Evolutionary conservation across 2,329 filamentous ascomycete genomes (phyloP), one percentile per base, ranked within the genome.

Genomic region (Mycosphaerella arachidis): DNA sequence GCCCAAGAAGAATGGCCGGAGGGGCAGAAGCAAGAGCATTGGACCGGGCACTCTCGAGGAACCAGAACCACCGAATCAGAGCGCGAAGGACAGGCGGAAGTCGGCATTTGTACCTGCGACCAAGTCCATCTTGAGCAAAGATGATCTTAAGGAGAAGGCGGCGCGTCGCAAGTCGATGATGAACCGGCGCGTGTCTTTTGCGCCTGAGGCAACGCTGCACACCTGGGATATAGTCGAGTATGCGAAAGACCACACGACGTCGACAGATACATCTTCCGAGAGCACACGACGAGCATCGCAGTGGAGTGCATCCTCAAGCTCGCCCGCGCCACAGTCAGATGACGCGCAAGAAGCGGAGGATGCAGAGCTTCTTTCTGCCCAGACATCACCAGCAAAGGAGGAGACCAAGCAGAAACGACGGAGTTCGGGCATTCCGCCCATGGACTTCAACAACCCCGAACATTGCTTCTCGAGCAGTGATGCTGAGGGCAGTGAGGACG

Each of bases 201-300:
- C 94, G 4, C 94, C 94, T 1, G 94, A 99, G 76, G 94, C 94
- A 12, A 99, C 94, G 3, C 82, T 99, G 37, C 94, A 99, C 73
- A 99, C 94, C 0, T 97, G 96, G 82, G 92, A 97, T 71, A 92
- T 94, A 33, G 58, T 97, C 48, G 93, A 97, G 71, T 89, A 92
- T 63, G 83, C 86, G 72, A 91, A 92, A 70, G 92, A 97, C 72
- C 91, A 91, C 20, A 95, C 92, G 1, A 89, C 88, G 13, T 87
- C 86, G 10, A 88, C 86, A 6, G 82, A 86, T 16, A 80, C 84
- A 7, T 50, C 46, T 29, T 89, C 87, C 0, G 90, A 93, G 64
- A 86, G 87, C 10, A 91, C 89, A 12, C 81, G 91, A 67, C 84
- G 90, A 63, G 85, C 87, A 55, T 94, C 91, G 3, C 84, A 83